Evolutionary conservation across 2,329 filamentous ascomycete species (phyloP).

Genomic region (Capronia coronata): DNA sequence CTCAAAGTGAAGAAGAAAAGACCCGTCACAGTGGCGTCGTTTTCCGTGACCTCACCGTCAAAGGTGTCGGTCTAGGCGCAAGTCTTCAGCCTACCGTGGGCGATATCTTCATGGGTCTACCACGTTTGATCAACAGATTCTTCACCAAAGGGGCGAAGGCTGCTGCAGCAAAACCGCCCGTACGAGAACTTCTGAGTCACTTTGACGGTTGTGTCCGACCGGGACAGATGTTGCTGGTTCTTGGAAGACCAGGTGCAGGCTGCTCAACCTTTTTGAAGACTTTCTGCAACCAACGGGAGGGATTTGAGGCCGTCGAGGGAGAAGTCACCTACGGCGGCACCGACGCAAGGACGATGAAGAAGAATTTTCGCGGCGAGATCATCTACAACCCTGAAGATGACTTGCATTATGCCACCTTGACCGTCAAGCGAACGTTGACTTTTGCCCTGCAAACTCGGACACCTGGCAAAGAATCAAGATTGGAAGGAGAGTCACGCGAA

Average conservation of each 20-base stretch:
- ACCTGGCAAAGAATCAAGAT: slow-evolving; percentile 54
- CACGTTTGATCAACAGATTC: slow-evolving; percentile 43
- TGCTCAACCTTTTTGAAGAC: slow-evolving; percentile 67
- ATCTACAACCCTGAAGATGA: slow-evolving; percentile 75
- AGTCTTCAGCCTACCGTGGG: slow-evolving; percentile 52
- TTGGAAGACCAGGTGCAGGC: slow-evolving; percentile 62
- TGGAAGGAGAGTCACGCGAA: slow-evolving; percentile 55
- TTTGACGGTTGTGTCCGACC: slow-evolving; percentile 64
- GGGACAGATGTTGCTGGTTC: slow-evolving; percentile 64
- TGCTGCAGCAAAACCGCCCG: slow-evolving; percentile 40
- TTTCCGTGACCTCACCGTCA: slow-evolving; percentile 64
- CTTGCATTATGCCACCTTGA: slow-evolving; percentile 70
- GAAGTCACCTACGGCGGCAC: slow-evolving; percentile 52
- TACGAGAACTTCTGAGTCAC: slow-evolving; percentile 59
- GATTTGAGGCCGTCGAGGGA: slow-evolving; percentile 54
- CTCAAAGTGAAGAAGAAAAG: slow-evolving; percentile 62
- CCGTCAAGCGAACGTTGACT: slow-evolving; percentile 64
- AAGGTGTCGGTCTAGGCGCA: slow-evolving; percentile 62
- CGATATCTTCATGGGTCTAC: slow-evolving; percentile 49
- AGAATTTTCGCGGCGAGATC: slow-evolving; percentile 44
- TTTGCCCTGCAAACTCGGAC: slow-evolving; percentile 66
- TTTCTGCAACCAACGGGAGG: slow-evolving; percentile 57
- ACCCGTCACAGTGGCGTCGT: slow-evolving; percentile 63
- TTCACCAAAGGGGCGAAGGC: slow-evolving; percentile 34
- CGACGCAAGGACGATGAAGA: slow-evolving; percentile 45